Percentiles rank a stretch among this genome's conserved stretches.
Conservation (phyloP, 371 early-diverging fungal species). For the Saksenaea vasiformis region DNA sequence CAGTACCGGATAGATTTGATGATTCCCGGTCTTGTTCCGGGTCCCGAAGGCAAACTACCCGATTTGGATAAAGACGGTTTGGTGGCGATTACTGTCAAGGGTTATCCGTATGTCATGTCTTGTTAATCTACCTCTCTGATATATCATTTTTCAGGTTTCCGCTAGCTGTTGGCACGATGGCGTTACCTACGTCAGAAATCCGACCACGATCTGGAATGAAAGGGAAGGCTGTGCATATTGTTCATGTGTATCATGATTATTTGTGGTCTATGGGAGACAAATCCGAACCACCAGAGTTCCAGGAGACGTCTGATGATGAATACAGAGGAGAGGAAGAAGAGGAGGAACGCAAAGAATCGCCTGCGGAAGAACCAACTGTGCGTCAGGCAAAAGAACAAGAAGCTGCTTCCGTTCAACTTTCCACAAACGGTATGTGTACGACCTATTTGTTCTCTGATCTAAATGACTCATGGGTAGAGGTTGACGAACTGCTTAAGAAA, state of each 20-base stretch:
- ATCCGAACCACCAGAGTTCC: constrained; percentile 50
- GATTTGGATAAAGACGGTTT: constrained; percentile 48
- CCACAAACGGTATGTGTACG: constrained; percentile 7
- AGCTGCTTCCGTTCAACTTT: background rate
- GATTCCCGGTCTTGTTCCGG: constrained; percentile 64
- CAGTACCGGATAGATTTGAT: constrained; percentile 50
- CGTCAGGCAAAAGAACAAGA: background rate
- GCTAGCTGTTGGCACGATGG: constrained; percentile 62
- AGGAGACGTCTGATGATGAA: constrained; percentile 27
- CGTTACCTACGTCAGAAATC: constrained; percentile 47
- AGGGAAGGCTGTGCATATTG: constrained; percentile 72
- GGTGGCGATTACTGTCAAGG: constrained; percentile 56
- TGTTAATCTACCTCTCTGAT: background rate
- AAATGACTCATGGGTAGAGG: constrained; percentile 6
- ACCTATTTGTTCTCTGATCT: background rate
- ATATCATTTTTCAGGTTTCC: constrained; percentile 34
- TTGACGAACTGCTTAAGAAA: constrained; percentile 60
- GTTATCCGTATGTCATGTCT: constrained; percentile 42
- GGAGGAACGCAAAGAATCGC: constrained; percentile 3
- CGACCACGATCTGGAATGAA: constrained; percentile 58
- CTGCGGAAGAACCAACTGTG: background rate
- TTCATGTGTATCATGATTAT: constrained; percentile 68
- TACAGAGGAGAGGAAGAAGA: constrained; percentile 31
- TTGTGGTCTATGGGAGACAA: constrained; percentile 74
- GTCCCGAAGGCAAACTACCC: constrained; percentile 46